Percentiles rank a stretch among this genome's conserved stretches.
Conservation (phyloP, 163 green algal genomes). For the Coccomyxa subellipsoidea region DNA sequence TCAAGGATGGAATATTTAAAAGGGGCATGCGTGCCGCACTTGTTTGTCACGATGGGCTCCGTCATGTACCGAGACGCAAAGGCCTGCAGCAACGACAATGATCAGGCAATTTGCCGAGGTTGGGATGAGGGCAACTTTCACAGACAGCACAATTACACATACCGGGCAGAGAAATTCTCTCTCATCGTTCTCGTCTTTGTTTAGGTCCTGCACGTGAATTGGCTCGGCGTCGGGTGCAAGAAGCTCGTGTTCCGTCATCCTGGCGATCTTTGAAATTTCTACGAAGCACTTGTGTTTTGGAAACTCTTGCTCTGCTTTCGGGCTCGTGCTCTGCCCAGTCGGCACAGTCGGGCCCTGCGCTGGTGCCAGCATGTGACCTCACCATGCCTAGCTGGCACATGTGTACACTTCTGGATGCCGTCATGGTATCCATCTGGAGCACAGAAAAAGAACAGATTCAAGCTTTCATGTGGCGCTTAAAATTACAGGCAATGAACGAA, state of each 20-base stretch:
- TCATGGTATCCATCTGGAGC: too few relatives aligned
- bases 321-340: neutral
- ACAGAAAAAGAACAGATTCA: too few relatives aligned
- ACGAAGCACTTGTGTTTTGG: too few relatives aligned
- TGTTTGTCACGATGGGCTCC: conserved; percentile 9
- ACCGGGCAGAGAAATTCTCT: neutral
- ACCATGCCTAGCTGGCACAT: neutral
- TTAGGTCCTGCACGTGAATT: neutral
- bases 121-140: neutral
- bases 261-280: too few relatives aligned
- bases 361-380: neutral
- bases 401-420: too few relatives aligned
- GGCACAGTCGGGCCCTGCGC: too few relatives aligned
- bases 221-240: neutral
- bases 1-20: too few relatives aligned
- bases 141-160: neutral
- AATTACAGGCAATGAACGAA: too few relatives aligned
- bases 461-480: too few relatives aligned
- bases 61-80: conserved; percentile 17
- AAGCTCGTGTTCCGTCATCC: neutral
- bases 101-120: neutral
- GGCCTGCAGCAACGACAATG: neutral
- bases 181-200: conserved; percentile 2
- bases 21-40: conserved; percentile 9
- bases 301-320: neutral